Conservation (phyloP, 2,329 filamentous ascomycete genomes). For the Exophiala lecanii-corni region DNA sequence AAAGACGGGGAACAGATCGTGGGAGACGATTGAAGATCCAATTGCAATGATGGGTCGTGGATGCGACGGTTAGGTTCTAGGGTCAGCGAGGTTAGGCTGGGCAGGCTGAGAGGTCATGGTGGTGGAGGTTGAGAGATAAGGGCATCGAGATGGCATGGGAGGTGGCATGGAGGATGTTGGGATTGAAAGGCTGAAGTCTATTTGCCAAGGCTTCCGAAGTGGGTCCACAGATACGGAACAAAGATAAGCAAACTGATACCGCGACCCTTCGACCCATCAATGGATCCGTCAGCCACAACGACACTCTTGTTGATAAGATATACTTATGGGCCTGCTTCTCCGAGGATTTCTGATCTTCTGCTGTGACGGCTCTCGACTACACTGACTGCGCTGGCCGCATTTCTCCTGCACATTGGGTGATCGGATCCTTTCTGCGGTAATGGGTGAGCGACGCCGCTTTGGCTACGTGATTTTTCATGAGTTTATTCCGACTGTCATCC, state of each 20-base stretch:
- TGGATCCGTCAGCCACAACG: too few species aligned
- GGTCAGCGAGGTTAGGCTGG: background rate
- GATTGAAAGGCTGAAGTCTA: background rate
- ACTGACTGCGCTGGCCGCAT: too few species aligned
- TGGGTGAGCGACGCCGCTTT: too few species aligned
- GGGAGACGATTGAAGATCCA: background rate
- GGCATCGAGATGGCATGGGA: background rate
- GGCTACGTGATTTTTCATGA: too few species aligned
- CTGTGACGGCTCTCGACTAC: too few species aligned
- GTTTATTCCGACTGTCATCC: too few species aligned
- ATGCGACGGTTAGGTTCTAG: background rate
- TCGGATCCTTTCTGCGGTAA: too few species aligned
- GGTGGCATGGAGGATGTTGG: background rate
- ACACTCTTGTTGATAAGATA: background rate
- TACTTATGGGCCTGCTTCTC: background rate
- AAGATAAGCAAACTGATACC: constrained; percentile 1
- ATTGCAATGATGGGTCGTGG: background rate
- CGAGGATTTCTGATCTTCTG: too few species aligned
- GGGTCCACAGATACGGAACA: background rate
- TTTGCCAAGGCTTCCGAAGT: background rate
- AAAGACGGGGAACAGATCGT: background rate
- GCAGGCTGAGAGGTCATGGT: background rate
- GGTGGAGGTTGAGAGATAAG: background rate
- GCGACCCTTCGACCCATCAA: too few species aligned
- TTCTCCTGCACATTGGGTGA: too few species aligned